A percentile compares a stretch with the other conserved stretches of the same genome.
Evolutionary conservation across 345 rosid genomes (phyloP).

Genomic region (Eucalyptus globulus): DNA sequence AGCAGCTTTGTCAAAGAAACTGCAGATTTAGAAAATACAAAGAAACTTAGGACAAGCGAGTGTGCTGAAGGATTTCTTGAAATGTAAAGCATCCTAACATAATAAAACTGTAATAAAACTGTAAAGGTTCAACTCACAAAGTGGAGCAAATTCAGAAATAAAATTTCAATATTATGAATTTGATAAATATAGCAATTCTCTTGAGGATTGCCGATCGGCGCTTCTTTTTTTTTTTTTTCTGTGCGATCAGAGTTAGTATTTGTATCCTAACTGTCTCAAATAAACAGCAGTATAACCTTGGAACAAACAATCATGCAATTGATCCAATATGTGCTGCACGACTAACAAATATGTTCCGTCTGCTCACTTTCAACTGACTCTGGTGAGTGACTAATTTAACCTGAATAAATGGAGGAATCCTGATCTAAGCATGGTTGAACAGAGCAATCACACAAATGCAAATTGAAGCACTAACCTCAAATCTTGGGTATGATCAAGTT

Average conservation of each 20-base stretch:
- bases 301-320: neutral
- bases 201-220: neutral
- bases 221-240: too few species aligned
- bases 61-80: neutral
- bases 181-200: neutral
- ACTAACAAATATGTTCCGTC: neutral
- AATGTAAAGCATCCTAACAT: neutral
- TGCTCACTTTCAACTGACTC: neutral
- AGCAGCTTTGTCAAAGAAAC: conserved; percentile 30
- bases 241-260: too few species aligned
- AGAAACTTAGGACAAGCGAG: neutral
- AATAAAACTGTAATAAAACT: neutral
- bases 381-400: neutral
- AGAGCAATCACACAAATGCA: neutral
- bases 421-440: neutral
- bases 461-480: conserved; percentile 2
- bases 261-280: neutral
- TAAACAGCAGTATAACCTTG: neutral
- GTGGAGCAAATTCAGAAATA: neutral
- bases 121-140: neutral
- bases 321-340: neutral
- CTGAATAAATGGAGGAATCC: neutral
- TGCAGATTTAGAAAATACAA: neutral
- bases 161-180: too few species aligned
- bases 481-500: conserved; percentile 16